Conservation (phyloP, 2,329 filamentous ascomycete genomes). For the Xylariaceae sp. region DNA sequence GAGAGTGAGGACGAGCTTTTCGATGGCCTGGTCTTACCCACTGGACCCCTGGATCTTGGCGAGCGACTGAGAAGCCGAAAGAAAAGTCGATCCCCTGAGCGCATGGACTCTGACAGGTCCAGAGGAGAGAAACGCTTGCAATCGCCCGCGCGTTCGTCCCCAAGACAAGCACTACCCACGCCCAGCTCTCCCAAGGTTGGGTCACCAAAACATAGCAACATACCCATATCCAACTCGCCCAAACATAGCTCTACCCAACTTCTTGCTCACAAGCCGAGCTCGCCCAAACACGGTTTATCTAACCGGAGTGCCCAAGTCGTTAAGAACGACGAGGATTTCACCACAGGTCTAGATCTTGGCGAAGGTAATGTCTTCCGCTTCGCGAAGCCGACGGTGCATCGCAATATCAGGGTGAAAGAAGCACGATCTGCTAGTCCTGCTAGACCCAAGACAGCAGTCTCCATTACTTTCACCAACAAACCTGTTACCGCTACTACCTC, state of each 20-base stretch:
- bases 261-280: slow-evolving; percentile 8
- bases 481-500: slow-evolving; percentile 51
- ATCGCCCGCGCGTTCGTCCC: not conserved
- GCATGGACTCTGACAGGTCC: not conserved
- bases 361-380: slow-evolving; percentile 78
- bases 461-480: slow-evolving; percentile 88
- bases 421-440: slow-evolving; percentile 64
- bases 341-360: slow-evolving; percentile 82
- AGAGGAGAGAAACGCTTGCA: slow-evolving; percentile 1
- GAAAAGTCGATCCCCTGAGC: slow-evolving; percentile 27
- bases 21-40: slow-evolving; percentile 81
- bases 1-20: slow-evolving; percentile 94
- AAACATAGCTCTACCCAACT: slow-evolving; percentile 7
- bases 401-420: slow-evolving; percentile 85
- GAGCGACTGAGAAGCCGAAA: slow-evolving; percentile 72
- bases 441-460: slow-evolving; percentile 70
- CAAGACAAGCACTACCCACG: not conserved
- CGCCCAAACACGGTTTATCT: slow-evolving; percentile 10
- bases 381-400: slow-evolving; percentile 78
- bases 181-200: slow-evolving; percentile 5
- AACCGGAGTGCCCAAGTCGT: slow-evolving; percentile 31
- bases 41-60: slow-evolving; percentile 77
- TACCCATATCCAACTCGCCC: not conserved
- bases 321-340: slow-evolving; percentile 68
- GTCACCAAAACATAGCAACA: too few species aligned